These are phyloP conservation scores for Amphibolis antarctica DNA, from an alignment of 106 monocot species.

Conservation along the genomic window DNA sequence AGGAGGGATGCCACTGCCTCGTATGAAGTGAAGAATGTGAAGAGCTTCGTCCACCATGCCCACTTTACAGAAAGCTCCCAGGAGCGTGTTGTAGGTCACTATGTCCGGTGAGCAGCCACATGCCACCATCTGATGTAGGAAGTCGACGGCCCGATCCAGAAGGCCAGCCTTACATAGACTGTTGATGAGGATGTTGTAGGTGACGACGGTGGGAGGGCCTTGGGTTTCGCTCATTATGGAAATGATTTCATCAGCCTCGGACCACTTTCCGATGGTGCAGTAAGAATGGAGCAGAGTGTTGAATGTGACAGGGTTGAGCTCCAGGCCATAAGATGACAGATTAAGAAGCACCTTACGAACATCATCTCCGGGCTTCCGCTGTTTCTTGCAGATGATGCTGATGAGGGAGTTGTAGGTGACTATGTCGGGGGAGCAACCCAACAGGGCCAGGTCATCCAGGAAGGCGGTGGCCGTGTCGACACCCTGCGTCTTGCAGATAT, in stretches of 20 bases:
- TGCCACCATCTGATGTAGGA: slow-evolving; percentile 46
- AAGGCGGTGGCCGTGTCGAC: slow-evolving; percentile 29
- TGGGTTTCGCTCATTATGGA: slow-evolving; percentile 42
- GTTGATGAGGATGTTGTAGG: slow-evolving; percentile 78
- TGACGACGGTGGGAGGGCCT: slow-evolving; percentile 40
- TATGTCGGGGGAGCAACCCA: slow-evolving; percentile 66
- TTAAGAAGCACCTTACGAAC: slow-evolving; percentile 23
- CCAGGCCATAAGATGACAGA: slow-evolving; percentile 40
- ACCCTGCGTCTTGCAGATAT: slow-evolving; percentile 52
- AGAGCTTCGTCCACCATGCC: slow-evolving; percentile 53
- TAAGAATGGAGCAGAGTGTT: slow-evolving; percentile 68
- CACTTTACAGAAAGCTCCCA: slow-evolving; percentile 56
- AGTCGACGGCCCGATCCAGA: slow-evolving; percentile 56
- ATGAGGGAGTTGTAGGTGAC: slow-evolving; percentile 66
- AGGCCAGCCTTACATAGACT: slow-evolving; percentile 48
- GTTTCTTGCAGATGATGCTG: slow-evolving; percentile 51
- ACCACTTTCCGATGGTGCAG: slow-evolving; percentile 47
- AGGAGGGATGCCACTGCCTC: slow-evolving; percentile 14
- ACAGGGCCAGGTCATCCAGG: slow-evolving; percentile 47
- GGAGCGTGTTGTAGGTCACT: slow-evolving; percentile 75
- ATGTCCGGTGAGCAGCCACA: slow-evolving; percentile 64
- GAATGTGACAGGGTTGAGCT: slow-evolving; percentile 59
- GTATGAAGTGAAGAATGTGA: slow-evolving; percentile 23
- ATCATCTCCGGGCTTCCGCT: slow-evolving; percentile 38
- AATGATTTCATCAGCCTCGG: slow-evolving; percentile 48